These are phyloP conservation scores for Spiraea crenata DNA, from an alignment of 331 rosid genomes.

Conservation along the genomic window DNA sequence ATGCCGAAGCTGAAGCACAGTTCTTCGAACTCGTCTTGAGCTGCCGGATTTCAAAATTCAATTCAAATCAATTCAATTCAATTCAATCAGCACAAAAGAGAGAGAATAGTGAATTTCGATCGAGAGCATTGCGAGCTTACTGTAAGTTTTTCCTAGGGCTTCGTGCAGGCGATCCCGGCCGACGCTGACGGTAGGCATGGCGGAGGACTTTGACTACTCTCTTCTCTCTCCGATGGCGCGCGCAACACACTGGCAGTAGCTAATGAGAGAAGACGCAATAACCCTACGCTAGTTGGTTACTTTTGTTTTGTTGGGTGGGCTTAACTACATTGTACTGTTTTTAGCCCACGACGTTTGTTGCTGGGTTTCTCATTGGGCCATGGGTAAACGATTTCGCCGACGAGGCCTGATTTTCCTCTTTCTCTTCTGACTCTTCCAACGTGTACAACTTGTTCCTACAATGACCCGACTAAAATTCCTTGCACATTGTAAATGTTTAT, in stretches of 20 bases:
- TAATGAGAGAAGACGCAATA: neutral
- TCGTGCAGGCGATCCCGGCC: constrained; percentile 88
- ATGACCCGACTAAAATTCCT: no score
- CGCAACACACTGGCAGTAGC: neutral
- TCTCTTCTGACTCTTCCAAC: no score
- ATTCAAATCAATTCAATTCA: neutral
- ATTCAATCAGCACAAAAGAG: constrained; percentile 9
- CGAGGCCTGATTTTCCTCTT: no score
- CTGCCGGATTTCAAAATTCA: constrained; percentile 30
- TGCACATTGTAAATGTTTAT: no score
- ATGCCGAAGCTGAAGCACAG: constrained; percentile 89
- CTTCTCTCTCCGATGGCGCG: neutral
- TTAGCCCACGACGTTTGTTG: no score
- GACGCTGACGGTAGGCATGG: constrained; percentile 88
- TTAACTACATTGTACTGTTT: no score
- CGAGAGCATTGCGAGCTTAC: constrained; percentile 44
- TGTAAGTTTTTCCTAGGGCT: constrained; percentile 70
- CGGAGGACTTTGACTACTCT: constrained; percentile 14
- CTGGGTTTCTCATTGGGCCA: no score
- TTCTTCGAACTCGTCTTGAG: constrained; percentile 91
- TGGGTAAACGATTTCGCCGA: no score
- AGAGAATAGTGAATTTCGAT: neutral
- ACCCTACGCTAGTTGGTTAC: neutral
- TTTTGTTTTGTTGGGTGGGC: neutral
- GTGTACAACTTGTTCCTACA: no score